Percentiles rank a stretch among this genome's conserved stretches.
Evolutionary conservation across 345 rosid species (phyloP).

Genomic region (Gossypium turneri): DNA sequence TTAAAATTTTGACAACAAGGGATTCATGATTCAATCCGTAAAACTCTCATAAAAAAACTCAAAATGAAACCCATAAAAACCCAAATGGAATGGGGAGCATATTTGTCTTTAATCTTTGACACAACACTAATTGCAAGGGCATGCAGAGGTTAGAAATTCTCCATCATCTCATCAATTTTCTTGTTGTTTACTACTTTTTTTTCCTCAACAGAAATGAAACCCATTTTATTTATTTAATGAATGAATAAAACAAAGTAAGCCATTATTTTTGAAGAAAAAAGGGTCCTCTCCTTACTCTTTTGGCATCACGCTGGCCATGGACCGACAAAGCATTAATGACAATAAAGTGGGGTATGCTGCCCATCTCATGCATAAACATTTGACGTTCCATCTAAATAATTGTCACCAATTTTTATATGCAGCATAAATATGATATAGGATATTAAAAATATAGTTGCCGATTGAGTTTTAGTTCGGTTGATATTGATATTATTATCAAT

Average conservation of each 20-base stretch:
- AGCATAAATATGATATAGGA: no score
- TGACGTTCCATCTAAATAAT: neutral
- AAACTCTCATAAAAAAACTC: no score
- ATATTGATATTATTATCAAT: no score
- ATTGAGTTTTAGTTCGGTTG: fast-evolving
- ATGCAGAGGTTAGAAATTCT: neutral
- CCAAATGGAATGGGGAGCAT: no score
- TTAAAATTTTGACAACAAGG: no score
- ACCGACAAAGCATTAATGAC: neutral
- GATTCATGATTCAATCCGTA: no score
- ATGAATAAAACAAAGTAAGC: neutral
- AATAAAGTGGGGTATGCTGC: neutral
- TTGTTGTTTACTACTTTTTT: neutral
- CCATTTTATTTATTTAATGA: neutral
- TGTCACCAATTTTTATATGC: neutral
- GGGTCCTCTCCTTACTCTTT: neutral
- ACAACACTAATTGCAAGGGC: neutral
- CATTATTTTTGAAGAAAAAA: neutral
- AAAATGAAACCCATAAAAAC: no score
- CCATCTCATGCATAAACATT: neutral
- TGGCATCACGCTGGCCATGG: neutral
- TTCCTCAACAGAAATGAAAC: neutral
- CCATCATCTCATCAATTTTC: neutral
- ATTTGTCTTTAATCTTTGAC: neutral
- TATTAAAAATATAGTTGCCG: no score